Conservation (phyloP, 352 stramenopile genomes). For the Pythium insidiosum region DNA sequence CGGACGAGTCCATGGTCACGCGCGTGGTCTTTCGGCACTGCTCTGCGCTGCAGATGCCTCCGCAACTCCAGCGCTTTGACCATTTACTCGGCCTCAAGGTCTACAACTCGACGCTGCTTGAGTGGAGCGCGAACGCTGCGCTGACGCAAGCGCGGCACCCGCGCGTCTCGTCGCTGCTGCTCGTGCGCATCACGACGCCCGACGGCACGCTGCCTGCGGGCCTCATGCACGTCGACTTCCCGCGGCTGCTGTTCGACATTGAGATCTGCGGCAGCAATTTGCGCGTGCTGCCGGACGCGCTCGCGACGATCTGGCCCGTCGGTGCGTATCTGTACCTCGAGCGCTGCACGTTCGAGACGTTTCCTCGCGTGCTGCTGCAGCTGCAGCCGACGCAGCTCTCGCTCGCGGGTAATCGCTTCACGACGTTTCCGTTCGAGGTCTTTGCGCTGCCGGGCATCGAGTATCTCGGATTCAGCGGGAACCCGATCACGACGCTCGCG, state of each 20-base stretch:
- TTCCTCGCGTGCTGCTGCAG: not conserved
- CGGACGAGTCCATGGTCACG: constrained; percentile 12
- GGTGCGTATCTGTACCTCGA: constrained; percentile 2
- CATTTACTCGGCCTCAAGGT: constrained; percentile 16
- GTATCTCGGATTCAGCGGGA: not conserved
- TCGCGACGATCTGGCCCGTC: constrained; percentile 4
- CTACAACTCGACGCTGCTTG: constrained; percentile 25
- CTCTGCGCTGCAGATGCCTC: constrained; percentile 11
- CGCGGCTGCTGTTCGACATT: constrained; percentile 5
- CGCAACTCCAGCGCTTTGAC: constrained; percentile 14
- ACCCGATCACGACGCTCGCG: not conserved
- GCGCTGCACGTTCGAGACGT: not conserved
- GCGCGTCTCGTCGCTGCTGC: constrained; percentile 8
- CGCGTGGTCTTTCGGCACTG: constrained; percentile 23
- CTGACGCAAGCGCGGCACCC: constrained; percentile 20
- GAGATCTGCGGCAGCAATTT: constrained; percentile 12
- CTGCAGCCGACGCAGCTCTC: constrained; percentile 1
- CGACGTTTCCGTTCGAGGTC: constrained; percentile 1
- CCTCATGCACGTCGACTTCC: constrained; percentile 4
- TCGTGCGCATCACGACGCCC: constrained; percentile 16
- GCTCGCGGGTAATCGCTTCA: constrained; percentile 3
- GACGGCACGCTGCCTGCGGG: constrained; percentile 6
- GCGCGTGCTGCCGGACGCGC: constrained; percentile 1
- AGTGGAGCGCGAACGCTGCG: constrained; percentile 16
- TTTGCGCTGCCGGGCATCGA: not conserved